These are phyloP conservation scores for Diaporthe helianthi DNA, from an alignment of 2,329 filamentous ascomycete genomes.

Conservation along the genomic window DNA sequence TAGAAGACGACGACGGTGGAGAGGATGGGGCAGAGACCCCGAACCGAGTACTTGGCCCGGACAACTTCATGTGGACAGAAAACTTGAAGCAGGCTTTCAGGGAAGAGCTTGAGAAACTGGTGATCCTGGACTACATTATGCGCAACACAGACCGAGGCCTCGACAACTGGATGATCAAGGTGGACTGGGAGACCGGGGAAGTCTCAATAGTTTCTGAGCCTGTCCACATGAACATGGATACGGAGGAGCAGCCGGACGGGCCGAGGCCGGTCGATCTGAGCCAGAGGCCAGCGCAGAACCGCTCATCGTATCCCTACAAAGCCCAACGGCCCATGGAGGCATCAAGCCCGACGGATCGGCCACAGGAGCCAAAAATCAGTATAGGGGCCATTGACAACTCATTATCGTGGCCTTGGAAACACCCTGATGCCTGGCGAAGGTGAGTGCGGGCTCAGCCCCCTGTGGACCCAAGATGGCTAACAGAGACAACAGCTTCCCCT, in stretches of 20 bases:
- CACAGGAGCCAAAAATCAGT: slow-evolving; percentile 65
- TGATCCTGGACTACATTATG: slow-evolving; percentile 99
- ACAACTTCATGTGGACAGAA: slow-evolving; percentile 85
- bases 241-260: slow-evolving; percentile 55
- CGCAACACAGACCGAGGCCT: slow-evolving; percentile 95
- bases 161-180: slow-evolving; percentile 99
- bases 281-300: slow-evolving; percentile 50
- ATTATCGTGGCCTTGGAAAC: slow-evolving; percentile 98
- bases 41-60: slow-evolving; percentile 51
- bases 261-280: slow-evolving; percentile 67
- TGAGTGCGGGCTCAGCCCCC: slow-evolving; percentile 37
- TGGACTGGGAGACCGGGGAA: slow-evolving; percentile 83
- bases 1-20: slow-evolving; percentile 67
- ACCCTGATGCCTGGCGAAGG: slow-evolving; percentile 85
- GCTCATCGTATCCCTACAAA: slow-evolving; percentile 71
- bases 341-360: slow-evolving; percentile 56
- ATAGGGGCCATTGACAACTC: slow-evolving; percentile 98
- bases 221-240: slow-evolving; percentile 69
- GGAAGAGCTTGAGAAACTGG: slow-evolving; percentile 94
- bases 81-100: slow-evolving; percentile 87
- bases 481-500: slow-evolving; percentile 79
- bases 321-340: slow-evolving; percentile 86
- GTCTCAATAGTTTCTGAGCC: slow-evolving; percentile 89
- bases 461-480: slow-evolving; percentile 36
- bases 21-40: slow-evolving; percentile 47